phyloP scores from a whole-genome alignment of 2,329 filamentous ascomycete species.

The Fusarium devonianum region DNA sequence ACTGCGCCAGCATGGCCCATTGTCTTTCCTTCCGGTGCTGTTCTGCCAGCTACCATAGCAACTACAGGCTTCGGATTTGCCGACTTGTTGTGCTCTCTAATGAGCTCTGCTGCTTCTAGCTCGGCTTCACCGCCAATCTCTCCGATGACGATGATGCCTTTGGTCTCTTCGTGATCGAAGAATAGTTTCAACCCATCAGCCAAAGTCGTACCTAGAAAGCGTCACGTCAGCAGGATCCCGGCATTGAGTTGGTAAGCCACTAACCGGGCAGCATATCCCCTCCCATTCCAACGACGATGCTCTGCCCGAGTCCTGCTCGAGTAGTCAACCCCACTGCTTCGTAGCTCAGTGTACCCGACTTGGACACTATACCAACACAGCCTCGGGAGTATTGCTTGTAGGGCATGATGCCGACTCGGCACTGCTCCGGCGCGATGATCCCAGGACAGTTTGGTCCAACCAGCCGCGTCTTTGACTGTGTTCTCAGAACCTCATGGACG shows the following conservation, averaged over 20 bases:
- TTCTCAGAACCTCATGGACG: conserved; percentile 72
- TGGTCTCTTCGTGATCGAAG: conserved; percentile 71
- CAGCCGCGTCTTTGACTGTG: conserved; percentile 74
- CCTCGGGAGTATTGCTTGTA: conserved; percentile 59
- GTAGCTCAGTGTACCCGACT: conserved; percentile 81
- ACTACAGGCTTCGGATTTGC: conserved; percentile 68
- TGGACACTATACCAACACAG: conserved; percentile 77
- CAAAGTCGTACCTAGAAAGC: conserved; percentile 67
- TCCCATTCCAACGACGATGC: conserved; percentile 78
- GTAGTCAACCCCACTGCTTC: conserved; percentile 80
- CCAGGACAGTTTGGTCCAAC: conserved; percentile 85
- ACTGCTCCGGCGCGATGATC: conserved; percentile 77
- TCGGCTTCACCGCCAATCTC: conserved; percentile 76
- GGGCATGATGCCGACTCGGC: conserved; percentile 55
- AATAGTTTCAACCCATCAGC: conserved; percentile 74
- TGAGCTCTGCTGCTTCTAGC: conserved; percentile 74
- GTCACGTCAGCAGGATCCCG: no score
- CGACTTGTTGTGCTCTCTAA: conserved; percentile 67
- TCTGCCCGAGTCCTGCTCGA: conserved; percentile 77
- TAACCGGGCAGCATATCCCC: conserved; percentile 74
- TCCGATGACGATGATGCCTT: conserved; percentile 75
- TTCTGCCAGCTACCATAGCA: conserved; percentile 70
- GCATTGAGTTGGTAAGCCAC: not conserved
- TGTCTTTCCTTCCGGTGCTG: conserved; percentile 65
- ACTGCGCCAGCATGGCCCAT: conserved; percentile 80